Base-by-base conservation (phyloP, 208 protist species). In the Leishmania mexicana region DNA sequence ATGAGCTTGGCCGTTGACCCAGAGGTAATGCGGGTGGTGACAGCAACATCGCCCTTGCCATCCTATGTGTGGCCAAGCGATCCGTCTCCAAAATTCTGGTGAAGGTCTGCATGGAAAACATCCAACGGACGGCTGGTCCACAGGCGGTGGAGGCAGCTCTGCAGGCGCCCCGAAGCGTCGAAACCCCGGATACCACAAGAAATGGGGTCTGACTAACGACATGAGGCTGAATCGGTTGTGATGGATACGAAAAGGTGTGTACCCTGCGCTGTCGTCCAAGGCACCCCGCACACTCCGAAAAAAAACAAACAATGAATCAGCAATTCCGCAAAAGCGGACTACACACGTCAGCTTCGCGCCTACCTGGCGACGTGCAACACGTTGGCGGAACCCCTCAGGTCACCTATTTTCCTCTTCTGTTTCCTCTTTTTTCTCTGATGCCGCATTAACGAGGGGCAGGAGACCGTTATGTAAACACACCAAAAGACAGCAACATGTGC, bases 31-130 rank as follows among this genome's bases (percentile, higher is more conserved):
- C 53, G 62, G 42, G 64, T 47, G 53, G 31, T 75, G 51, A n/a
- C 67, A 28, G 28, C 65, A 31, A 35, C 47, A 19, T 64, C 49
- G 62, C 67, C 31, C 31, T 38, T 38, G 64, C 40, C 78, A 75
- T 68, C 67, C 67, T 38, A 8, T 21, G 13, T 75, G 64, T 35
- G 0, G 45, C 45, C 45, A 13, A 11, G 45, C 45, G 45, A 49
- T 10, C 45, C 45, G 45, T 28, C 11, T 21, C 42, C 6, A 19
- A 58, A 38, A 42, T 45, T 35, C 28, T 53, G 8, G 45, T 75
- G 19, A 40, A 35, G 24, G 51, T 70, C 11, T 76, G 70, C 68
- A 76, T 76, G 47, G 42, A 75, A 54, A 71, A 54, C 78, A 49
- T 67, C 68, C 70, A 77, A 49, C 31, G 7, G 31, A 38, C 31